These are phyloP conservation scores for Setaria viridis DNA, from an alignment of 202 grass and related monocot species.

Conservation along the genomic window DNA sequence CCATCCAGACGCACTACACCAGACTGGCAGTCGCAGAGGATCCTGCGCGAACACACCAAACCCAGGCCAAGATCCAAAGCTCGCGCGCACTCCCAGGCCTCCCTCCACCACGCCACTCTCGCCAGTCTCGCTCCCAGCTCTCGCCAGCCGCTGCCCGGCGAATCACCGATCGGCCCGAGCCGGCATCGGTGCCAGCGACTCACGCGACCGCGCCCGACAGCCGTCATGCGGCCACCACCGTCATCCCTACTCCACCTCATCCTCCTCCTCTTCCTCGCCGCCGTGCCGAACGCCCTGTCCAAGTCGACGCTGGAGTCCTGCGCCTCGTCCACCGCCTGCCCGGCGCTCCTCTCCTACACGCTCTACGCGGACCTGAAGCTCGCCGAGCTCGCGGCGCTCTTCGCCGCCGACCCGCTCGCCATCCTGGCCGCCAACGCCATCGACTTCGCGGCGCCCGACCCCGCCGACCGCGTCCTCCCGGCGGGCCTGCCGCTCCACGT, in stretches of 20 bases:
- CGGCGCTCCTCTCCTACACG: slow-evolving; percentile 81
- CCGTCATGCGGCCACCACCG: slow-evolving; percentile 46
- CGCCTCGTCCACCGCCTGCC: slow-evolving; percentile 61
- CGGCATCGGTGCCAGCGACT: background rate
- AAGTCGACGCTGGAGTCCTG: slow-evolving; percentile 87
- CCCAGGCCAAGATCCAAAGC: slow-evolving; percentile 25
- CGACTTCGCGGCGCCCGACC: slow-evolving; percentile 61
- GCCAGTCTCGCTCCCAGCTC: background rate
- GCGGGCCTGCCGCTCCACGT: slow-evolving; percentile 71
- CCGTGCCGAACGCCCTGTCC: background rate
- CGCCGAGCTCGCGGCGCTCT: slow-evolving; percentile 77
- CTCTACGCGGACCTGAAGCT: slow-evolving; percentile 91
- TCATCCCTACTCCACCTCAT: slow-evolving; percentile 35
- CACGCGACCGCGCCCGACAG: slow-evolving; percentile 21
- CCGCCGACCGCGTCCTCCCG: slow-evolving; percentile 76
- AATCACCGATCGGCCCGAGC: background rate
- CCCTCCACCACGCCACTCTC: background rate
- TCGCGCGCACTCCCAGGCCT: background rate
- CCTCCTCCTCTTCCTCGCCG: slow-evolving; percentile 23
- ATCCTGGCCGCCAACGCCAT: slow-evolving; percentile 88
- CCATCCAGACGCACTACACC: background rate
- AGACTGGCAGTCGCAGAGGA: slow-evolving; percentile 20
- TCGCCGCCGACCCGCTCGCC: slow-evolving; percentile 64
- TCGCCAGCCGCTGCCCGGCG: background rate
- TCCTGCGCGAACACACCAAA: slow-evolving; percentile 1